phyloP scores from a whole-genome alignment of 139 green algal species.

The Picochlorum sp. region DNA sequence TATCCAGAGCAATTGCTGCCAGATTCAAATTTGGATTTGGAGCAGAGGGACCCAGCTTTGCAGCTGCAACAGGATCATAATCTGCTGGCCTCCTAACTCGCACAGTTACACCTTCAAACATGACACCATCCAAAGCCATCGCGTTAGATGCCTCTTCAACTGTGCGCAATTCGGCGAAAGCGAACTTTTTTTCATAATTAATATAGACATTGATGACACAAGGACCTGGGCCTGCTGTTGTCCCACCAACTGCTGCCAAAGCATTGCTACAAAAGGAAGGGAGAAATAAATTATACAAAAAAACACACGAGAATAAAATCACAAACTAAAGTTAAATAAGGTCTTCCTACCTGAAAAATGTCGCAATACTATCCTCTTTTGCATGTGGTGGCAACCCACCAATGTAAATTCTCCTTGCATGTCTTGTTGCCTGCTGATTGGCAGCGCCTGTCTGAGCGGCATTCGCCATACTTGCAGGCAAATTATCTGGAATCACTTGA shows the following conservation, averaged over 20 bases:
- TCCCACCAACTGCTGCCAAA: slow-evolving; percentile 86
- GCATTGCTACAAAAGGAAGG: slow-evolving; percentile 54
- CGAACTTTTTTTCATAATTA: slow-evolving; percentile 97
- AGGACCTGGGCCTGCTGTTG: slow-evolving; percentile 74
- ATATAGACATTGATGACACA: slow-evolving; percentile 97
- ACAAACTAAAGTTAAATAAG: neutral
- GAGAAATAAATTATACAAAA: neutral
- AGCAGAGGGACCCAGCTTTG: slow-evolving; percentile 63
- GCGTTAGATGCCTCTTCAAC: slow-evolving; percentile 73
- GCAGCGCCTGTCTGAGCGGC: slow-evolving; percentile 15
- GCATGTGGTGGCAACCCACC: slow-evolving; percentile 82
- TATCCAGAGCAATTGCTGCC: slow-evolving; percentile 76
- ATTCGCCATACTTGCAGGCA: neutral
- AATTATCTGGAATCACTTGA: slow-evolving; percentile 3
- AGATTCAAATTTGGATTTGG: slow-evolving; percentile 91
- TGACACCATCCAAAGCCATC: slow-evolving; percentile 82
- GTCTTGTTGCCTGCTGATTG: slow-evolving; percentile 79
- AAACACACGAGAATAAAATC: neutral
- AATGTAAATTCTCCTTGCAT: slow-evolving; percentile 92
- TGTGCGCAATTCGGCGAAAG: slow-evolving; percentile 62
- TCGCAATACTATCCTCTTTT: slow-evolving; percentile 76
- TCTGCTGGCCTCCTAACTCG: slow-evolving; percentile 92
- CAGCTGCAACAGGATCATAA: slow-evolving; percentile 86
- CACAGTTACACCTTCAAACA: slow-evolving; percentile 91
- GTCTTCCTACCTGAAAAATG: slow-evolving; percentile 61